A percentile compares a stretch with the other conserved stretches of the same genome.
phyloP scores from a whole-genome alignment of 2,329 filamentous ascomycete species.

The Fusarium redolens region DNA sequence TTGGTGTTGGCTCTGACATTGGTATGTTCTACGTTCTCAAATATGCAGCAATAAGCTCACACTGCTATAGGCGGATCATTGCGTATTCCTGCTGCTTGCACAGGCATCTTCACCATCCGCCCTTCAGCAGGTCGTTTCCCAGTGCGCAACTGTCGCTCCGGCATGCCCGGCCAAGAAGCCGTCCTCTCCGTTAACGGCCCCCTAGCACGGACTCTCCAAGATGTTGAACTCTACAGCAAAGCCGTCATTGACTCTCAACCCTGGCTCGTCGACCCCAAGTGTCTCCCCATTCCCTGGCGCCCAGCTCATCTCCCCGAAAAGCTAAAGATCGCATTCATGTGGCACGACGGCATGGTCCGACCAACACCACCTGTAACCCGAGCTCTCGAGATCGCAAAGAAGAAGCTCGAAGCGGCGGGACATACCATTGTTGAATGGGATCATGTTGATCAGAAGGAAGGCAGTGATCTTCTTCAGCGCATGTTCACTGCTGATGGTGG shows the following conservation, averaged over 20 bases:
- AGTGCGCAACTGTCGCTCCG: conserved; percentile 63
- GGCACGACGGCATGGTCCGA: conserved; percentile 71
- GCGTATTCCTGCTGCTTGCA: conserved; percentile 65
- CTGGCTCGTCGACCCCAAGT: conserved; percentile 68
- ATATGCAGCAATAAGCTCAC: rapidly evolving
- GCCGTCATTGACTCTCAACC: conserved; percentile 63
- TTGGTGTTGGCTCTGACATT: conserved; percentile 75
- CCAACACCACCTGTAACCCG: conserved; percentile 74
- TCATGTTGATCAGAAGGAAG: conserved; percentile 55
- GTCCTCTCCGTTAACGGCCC: conserved; percentile 73
- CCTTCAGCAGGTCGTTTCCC: conserved; percentile 71
- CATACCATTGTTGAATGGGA: conserved; percentile 66
- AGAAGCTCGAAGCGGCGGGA: conserved; percentile 57
- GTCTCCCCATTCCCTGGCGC: conserved; percentile 69
- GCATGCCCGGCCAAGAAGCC: conserved; percentile 73
- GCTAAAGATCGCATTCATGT: conserved; percentile 70
- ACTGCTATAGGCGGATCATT: conserved; percentile 59
- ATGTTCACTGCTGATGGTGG: conserved; percentile 64
- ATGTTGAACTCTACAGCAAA: conserved; percentile 66
- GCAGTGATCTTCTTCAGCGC: conserved; percentile 52
- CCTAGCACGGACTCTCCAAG: conserved; percentile 65
- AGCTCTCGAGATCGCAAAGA: conserved; percentile 61
- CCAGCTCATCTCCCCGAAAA: conserved; percentile 48
- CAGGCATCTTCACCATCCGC: conserved; percentile 67
- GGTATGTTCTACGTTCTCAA: conserved; percentile 34